A percentile compares a stretch with the other conserved stretches of the same genome.
Conservation (phyloP, 1,284 basidiomycete species). For the Stygiomarasmius scandens region DNA sequence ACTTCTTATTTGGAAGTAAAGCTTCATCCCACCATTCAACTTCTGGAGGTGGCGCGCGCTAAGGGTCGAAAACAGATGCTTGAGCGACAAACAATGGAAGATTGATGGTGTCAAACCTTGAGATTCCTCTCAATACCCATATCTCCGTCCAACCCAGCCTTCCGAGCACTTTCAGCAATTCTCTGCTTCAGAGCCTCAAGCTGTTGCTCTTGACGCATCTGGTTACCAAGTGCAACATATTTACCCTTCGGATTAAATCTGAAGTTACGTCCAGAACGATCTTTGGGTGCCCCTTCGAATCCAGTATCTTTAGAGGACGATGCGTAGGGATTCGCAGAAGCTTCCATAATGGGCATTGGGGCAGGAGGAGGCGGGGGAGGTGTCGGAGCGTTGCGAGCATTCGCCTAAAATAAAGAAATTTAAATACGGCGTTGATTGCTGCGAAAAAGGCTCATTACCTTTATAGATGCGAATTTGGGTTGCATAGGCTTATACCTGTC, state of each 20-base stretch:
- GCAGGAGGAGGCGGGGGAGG: slow-evolving; percentile 62
- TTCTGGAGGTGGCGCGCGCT: slow-evolving; percentile 85
- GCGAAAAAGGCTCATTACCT: slow-evolving; percentile 43
- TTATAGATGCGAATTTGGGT: slow-evolving; percentile 94
- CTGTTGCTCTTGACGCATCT: slow-evolving; percentile 82
- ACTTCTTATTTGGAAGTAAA: slow-evolving; percentile 79
- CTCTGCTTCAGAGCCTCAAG: slow-evolving; percentile 91
- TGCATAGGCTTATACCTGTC: slow-evolving; percentile 96
- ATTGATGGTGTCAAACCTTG: slow-evolving; percentile 49
- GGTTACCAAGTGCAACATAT: slow-evolving; percentile 84
- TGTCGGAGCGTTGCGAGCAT: slow-evolving; percentile 70
- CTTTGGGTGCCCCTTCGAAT: slow-evolving; percentile 72
- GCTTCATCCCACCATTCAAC: slow-evolving; percentile 98
- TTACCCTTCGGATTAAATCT: slow-evolving; percentile 91
- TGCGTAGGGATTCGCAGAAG: slow-evolving; percentile 75
- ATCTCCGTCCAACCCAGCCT: slow-evolving; percentile 92
- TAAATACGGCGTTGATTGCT: not conserved
- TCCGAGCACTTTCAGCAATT: slow-evolving; percentile 89
- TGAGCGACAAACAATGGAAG: not conserved
- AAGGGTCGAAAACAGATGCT: slow-evolving; percentile 3
- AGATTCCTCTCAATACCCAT: slow-evolving; percentile 92
- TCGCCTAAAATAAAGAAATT: slow-evolving; percentile 49
- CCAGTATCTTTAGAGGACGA: slow-evolving; percentile 54
- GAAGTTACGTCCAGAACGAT: slow-evolving; percentile 72
- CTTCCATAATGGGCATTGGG: slow-evolving; percentile 46